A percentile compares a stretch with the other conserved stretches of the same genome.
Evolutionary conservation across 1,284 basidiomycete species (phyloP).

Genomic region (Sporisorium exsertum): DNA sequence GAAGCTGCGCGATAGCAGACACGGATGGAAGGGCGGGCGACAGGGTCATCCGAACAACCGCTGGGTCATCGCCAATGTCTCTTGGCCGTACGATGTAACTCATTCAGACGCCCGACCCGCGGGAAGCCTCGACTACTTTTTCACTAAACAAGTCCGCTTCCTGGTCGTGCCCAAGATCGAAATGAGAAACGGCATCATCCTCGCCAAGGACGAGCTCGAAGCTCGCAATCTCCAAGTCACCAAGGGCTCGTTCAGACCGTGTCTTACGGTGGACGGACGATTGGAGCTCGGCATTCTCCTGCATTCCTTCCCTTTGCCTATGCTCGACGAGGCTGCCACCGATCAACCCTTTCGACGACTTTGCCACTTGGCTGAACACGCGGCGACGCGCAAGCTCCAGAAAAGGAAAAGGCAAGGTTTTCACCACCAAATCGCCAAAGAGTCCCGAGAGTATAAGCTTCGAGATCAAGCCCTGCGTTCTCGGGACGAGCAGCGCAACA

Average conservation of each 20-base stretch:
- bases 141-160: slow-evolving; percentile 5
- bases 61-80: slow-evolving; percentile 7
- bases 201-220: slow-evolving; percentile 2
- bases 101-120: not conserved
- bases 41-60: not conserved
- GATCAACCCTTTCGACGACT: slow-evolving; percentile 5
- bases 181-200: slow-evolving; percentile 11
- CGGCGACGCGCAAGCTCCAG: not conserved
- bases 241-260: not conserved
- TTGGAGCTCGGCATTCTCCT: not conserved
- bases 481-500: not conserved
- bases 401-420: not conserved
- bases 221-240: not conserved
- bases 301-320: not conserved
- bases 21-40: not conserved
- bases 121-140: slow-evolving; percentile 1
- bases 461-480: not conserved
- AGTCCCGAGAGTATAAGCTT: not conserved
- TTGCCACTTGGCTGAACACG: slow-evolving; percentile 8
- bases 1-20: not conserved
- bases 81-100: slow-evolving; percentile 2
- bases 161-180: not conserved
- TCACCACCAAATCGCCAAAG: not conserved
- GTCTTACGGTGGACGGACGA: not conserved
- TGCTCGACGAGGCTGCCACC: not conserved